These are phyloP conservation scores for Sherardia arvensis DNA, from an alignment of 257 asterid genomes.

Conservation along the genomic window DNA sequence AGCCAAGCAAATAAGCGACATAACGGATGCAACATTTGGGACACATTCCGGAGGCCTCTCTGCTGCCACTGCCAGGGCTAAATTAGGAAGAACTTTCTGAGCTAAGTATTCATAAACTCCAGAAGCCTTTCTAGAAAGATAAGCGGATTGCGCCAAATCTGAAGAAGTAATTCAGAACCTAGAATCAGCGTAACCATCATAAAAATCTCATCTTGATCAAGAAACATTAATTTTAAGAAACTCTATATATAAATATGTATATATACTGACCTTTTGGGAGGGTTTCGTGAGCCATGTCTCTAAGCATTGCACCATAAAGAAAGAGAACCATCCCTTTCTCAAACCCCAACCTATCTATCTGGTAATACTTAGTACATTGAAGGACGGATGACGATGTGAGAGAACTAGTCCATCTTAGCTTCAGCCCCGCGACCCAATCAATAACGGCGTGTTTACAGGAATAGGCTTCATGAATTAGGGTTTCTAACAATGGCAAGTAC, in stretches of 20 bases:
- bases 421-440: conserved; percentile 32
- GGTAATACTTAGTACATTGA: conserved; percentile 31
- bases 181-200: conserved; percentile 1
- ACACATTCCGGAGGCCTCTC: conserved; percentile 52
- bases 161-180: conserved; percentile 8
- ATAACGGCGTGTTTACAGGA: conserved; percentile 11
- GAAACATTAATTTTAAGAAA: background rate
- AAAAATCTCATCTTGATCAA: background rate
- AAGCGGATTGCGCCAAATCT: conserved; percentile 61
- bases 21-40: conserved; percentile 25
- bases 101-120: conserved; percentile 46
- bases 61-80: conserved; percentile 11
- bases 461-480: conserved; percentile 30
- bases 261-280: conserved; percentile 31
- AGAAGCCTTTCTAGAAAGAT: conserved; percentile 58
- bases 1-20: conserved; percentile 59
- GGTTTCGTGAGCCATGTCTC: conserved; percentile 44
- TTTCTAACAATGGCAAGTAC: conserved; percentile 52
- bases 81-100: conserved; percentile 24
- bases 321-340: conserved; percentile 54
- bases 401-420: conserved; percentile 54
- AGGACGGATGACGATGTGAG: conserved; percentile 32
- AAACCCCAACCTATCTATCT: conserved; percentile 26
- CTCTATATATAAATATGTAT: background rate
- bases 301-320: conserved; percentile 46